phyloP scores from a whole-genome alignment of 352 stramenopile species.

The Thraustochytrium striatum region DNA sequence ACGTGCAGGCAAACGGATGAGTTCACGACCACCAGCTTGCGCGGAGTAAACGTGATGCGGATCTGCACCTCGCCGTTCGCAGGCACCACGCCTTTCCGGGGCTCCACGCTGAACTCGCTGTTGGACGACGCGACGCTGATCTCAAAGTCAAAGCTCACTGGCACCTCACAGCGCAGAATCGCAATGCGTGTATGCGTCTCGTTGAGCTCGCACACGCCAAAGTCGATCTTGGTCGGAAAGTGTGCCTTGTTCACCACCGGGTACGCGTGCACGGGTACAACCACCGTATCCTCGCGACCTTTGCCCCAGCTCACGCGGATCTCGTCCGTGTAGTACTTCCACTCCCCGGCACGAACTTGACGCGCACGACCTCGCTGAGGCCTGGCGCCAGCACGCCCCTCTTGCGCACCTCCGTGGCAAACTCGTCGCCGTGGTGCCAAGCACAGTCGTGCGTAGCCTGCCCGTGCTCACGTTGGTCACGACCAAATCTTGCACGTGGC shows the following conservation, averaged over 20 bases:
- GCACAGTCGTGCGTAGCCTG: constrained; percentile 67
- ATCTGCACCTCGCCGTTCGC: constrained; percentile 65
- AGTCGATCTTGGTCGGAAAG: constrained; percentile 73
- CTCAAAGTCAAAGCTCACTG: constrained; percentile 79
- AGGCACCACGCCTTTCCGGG: constrained; percentile 65
- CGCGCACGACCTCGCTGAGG: constrained; percentile 67
- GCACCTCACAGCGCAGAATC: constrained; percentile 62
- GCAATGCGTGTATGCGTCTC: constrained; percentile 27
- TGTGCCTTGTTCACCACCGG: constrained; percentile 71
- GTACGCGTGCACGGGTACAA: constrained; percentile 78
- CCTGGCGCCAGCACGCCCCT: constrained; percentile 68
- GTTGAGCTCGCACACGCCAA: constrained; percentile 60
- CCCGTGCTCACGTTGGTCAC: constrained; percentile 72
- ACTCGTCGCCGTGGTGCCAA: constrained; percentile 57
- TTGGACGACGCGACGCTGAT: constrained; percentile 65
- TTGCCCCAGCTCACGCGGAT: constrained; percentile 59
- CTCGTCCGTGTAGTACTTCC: constrained; percentile 82
- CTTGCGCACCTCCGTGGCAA: constrained; percentile 67
- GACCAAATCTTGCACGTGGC: constrained; percentile 64
- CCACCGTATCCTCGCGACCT: constrained; percentile 63
- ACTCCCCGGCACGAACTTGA: constrained; percentile 65
- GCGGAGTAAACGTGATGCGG: constrained; percentile 69
- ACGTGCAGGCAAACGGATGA: constrained; percentile 67
- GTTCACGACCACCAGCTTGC: constrained; percentile 63
- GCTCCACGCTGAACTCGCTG: constrained; percentile 70